A percentile compares a stretch with the other conserved stretches of the same genome.
Conservation (phyloP, 1,139 yeast genomes). For the Debaryomyces udenii region DNA sequence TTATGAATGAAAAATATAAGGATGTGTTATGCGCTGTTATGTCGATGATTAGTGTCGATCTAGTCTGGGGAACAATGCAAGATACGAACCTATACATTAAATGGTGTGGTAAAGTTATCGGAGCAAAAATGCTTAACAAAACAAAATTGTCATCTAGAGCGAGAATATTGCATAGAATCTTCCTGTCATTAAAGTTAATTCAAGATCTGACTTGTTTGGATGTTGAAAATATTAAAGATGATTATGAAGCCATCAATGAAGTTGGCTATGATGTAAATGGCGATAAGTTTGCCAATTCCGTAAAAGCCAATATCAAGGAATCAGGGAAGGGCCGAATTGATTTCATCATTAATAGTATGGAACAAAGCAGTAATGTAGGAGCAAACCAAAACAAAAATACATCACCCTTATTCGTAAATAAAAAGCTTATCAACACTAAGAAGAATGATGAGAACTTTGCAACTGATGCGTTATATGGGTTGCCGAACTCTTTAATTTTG, state of each 20-base stretch:
- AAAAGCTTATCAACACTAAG: conserved; percentile 47
- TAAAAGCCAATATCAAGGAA: conserved; percentile 4
- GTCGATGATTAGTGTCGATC: conserved; percentile 86
- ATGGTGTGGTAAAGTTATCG: conserved; percentile 76
- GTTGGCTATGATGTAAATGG: conserved; percentile 46
- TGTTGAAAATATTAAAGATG: conserved; percentile 41
- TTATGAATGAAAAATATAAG: conserved; percentile 71
- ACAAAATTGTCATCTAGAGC: conserved; percentile 77
- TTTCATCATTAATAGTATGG: conserved; percentile 42
- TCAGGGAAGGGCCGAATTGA: conserved; percentile 46
- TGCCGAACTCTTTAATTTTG: conserved; percentile 77
- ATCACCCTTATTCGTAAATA: conserved; percentile 47
- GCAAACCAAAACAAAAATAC: conserved; percentile 20
- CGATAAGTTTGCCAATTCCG: conserved; percentile 30
- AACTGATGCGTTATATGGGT: conserved; percentile 80
- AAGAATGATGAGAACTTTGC: conserved; percentile 61
- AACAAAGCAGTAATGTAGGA: conserved; percentile 13
- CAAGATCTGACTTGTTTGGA: conserved; percentile 73
- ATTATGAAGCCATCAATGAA: conserved; percentile 33
- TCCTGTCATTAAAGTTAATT: conserved; percentile 70
- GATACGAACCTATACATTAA: conserved; percentile 77
- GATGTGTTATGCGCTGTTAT: conserved; percentile 83
- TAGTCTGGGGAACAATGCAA: conserved; percentile 90
- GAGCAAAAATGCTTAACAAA: conserved; percentile 66
- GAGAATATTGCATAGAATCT: conserved; percentile 72